These are phyloP conservation scores for Quercus aquifolioides DNA, from an alignment of 306 rosid genomes.

Conservation along the genomic window DNA sequence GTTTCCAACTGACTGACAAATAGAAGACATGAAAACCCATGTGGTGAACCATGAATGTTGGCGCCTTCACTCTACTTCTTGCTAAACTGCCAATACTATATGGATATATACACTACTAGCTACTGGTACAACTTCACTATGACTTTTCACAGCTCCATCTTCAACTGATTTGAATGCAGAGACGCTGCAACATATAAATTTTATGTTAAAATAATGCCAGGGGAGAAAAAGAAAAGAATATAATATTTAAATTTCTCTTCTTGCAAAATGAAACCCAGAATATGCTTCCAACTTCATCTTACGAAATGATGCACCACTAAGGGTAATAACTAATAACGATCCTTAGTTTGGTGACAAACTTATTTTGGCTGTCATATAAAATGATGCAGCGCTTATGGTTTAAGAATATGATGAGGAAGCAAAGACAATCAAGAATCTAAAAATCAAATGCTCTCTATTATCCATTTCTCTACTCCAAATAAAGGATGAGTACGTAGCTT, in stretches of 20 bases:
- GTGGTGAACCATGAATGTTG: constrained; percentile 26
- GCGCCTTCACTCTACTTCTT: constrained; percentile 40
- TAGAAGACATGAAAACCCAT: constrained; percentile 47
- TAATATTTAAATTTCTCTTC: constrained; percentile 7
- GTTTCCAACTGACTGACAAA: constrained; percentile 45
- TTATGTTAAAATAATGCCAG: neutral
- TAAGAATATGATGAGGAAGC: neutral
- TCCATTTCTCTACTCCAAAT: neutral
- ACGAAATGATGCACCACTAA: neutral
- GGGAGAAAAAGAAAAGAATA: neutral
- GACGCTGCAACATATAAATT: constrained; percentile 52
- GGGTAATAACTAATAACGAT: neutral
- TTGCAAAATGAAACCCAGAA: neutral
- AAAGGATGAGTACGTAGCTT: neutral
- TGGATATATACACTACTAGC: constrained; percentile 70
- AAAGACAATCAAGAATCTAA: neutral
- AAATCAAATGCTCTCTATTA: neutral
- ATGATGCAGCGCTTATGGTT: neutral
- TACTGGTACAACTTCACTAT: constrained; percentile 34
- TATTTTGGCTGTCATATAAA: neutral
- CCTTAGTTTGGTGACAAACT: neutral
- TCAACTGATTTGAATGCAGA: constrained; percentile 76
- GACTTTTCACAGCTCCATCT: constrained; percentile 78
- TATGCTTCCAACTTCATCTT: neutral
- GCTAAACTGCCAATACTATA: constrained; percentile 62